Percentiles rank a stretch among this genome's conserved stretches.
phyloP scores from a whole-genome alignment of 768 basidiomycete genomes.

The Hypsizygus marmoreus region DNA sequence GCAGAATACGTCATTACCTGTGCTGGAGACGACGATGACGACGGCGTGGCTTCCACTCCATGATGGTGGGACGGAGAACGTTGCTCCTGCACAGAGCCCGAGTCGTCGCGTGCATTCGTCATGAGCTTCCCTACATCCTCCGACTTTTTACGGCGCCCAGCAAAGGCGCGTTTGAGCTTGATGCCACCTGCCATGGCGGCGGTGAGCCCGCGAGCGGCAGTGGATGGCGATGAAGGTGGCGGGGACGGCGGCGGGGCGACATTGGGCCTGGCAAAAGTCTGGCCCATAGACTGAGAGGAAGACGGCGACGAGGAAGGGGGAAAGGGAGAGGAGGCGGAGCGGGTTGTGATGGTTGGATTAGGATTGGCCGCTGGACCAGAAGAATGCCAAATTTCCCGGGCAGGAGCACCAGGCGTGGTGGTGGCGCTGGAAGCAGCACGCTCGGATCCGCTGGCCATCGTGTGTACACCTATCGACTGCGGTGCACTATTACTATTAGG shows the following conservation, averaged over 20 bases:
- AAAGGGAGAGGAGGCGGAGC: conserved; percentile 19
- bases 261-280: conserved; percentile 31
- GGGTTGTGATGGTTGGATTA: conserved; percentile 16
- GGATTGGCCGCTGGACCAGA: conserved; percentile 14
- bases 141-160: conserved; percentile 56
- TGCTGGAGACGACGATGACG: conserved; percentile 25
- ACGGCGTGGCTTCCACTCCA: conserved; percentile 24
- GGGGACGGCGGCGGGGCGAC: conserved; percentile 18
- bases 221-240: conserved; percentile 22
- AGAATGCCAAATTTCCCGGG: conserved; percentile 44
- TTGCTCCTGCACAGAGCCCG: conserved; percentile 6
- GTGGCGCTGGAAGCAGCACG: conserved; percentile 16
- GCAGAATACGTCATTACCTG: conserved; percentile 18
- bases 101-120: conserved; percentile 12
- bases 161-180: conserved; percentile 63
- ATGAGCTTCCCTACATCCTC: conserved; percentile 40
- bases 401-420: conserved; percentile 18
- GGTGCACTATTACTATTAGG: conserved; percentile 21
- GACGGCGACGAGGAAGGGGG: too few species aligned
- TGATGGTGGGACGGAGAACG: conserved; percentile 10
- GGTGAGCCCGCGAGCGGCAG: conserved; percentile 33
- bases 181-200: conserved; percentile 45
- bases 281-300: too few species aligned
- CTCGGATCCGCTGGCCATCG: conserved; percentile 23
- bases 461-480: conserved; percentile 14